phyloP scores from a whole-genome alignment of 2,329 filamentous ascomycete species.

The Kalmusia sp. region DNA sequence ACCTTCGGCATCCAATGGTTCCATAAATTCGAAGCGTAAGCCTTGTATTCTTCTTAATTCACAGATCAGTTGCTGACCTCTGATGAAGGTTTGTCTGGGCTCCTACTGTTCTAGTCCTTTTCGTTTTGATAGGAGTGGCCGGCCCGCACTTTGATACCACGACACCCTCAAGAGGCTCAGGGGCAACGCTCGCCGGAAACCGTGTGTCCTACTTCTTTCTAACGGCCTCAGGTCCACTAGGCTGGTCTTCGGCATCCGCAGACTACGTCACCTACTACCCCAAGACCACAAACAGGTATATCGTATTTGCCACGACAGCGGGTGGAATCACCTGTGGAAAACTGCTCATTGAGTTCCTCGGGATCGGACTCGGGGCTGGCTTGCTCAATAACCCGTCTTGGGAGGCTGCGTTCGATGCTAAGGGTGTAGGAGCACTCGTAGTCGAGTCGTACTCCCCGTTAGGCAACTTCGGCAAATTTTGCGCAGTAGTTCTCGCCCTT shows the following conservation, averaged over 20 bases:
- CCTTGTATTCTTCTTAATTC: not conserved
- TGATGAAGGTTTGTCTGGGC: constrained; percentile 28
- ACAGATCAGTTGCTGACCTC: not conserved
- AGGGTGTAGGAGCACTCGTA: constrained; percentile 65
- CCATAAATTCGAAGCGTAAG: constrained; percentile 32
- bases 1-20: constrained; percentile 35
- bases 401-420: constrained; percentile 60
- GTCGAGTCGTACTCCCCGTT: constrained; percentile 65
- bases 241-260: constrained; percentile 66
- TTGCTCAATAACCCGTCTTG: constrained; percentile 60
- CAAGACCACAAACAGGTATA: constrained; percentile 55
- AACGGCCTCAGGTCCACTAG: constrained; percentile 67
- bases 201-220: constrained; percentile 72
- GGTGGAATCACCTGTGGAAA: constrained; percentile 63
- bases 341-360: constrained; percentile 65
- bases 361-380: constrained; percentile 67
- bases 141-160: constrained; percentile 60
- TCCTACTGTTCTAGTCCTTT: constrained; percentile 31
- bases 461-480: constrained; percentile 74
- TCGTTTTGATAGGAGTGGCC: constrained; percentile 34
- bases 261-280: constrained; percentile 73
- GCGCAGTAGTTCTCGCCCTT: constrained; percentile 69
- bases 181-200: constrained; percentile 60
- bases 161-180: constrained; percentile 56
- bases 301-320: constrained; percentile 63